Conservation (phyloP, 139 green algal species). For the Zygnema cylindricum region DNA sequence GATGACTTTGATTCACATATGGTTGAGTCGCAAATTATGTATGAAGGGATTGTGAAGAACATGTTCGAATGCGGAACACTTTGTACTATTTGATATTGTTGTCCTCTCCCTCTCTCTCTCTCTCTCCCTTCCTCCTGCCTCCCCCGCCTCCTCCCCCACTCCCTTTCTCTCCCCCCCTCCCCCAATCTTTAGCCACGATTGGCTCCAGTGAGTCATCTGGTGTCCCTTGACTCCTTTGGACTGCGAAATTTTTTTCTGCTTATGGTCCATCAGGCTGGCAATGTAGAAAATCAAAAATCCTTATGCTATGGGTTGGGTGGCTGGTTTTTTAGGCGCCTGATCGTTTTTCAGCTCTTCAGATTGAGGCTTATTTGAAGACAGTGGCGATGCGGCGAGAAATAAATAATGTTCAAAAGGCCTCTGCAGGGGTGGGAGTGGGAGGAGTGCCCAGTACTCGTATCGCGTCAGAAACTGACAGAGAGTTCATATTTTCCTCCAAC, state of each 20-base stretch:
- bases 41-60: too few relatives aligned
- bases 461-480: conserved; percentile 44
- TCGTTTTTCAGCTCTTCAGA: conserved; percentile 58
- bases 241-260: too few relatives aligned
- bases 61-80: not conserved
- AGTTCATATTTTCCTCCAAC: conserved; percentile 62
- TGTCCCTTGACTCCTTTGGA: too few relatives aligned
- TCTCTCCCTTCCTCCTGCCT: not conserved
- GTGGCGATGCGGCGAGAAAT: conserved; percentile 56
- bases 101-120: conserved; percentile 5
- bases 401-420: conserved; percentile 23
- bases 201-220: too few relatives aligned
- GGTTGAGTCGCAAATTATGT: too few relatives aligned
- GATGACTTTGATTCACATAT: too few relatives aligned
- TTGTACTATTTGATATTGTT: not conserved
- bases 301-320: not conserved
- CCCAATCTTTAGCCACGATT: too few relatives aligned
- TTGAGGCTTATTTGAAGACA: conserved; percentile 62
- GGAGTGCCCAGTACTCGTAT: conserved; percentile 46
- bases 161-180: not conserved
- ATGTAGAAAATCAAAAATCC: too few relatives aligned
- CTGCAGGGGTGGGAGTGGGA: conserved; percentile 17
- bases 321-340: conserved; percentile 38
- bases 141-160: not conserved
- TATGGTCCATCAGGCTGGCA: too few relatives aligned